Evolutionary conservation across 148 eudicot species (phyloP).

Genomic region (Fagopyrum homotropicum): DNA sequence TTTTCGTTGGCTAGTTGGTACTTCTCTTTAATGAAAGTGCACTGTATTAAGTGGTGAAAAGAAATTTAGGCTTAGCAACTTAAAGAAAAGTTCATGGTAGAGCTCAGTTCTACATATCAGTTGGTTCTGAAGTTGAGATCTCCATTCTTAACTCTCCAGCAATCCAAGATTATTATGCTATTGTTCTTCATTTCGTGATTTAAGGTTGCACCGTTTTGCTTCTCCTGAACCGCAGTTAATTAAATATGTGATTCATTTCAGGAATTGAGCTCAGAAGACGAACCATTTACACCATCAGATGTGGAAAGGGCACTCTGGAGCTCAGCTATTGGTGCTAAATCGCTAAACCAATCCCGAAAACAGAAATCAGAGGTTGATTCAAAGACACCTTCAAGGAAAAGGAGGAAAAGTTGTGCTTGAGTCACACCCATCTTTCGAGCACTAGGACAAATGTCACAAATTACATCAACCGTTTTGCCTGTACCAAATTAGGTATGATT

Average conservation of each 20-base stretch:
- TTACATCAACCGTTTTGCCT: neutral
- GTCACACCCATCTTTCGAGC: neutral
- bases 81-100: neutral
- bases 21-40: too few species aligned
- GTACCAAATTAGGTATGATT: neutral
- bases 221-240: neutral
- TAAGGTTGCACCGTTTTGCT: neutral
- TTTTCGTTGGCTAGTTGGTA: neutral
- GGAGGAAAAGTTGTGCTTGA: slow-evolving; percentile 34
- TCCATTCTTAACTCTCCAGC: neutral
- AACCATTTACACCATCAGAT: slow-evolving; percentile 68
- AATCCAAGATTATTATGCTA: neutral
- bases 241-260: slow-evolving; percentile 6
- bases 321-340: slow-evolving; percentile 48
- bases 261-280: slow-evolving; percentile 56
- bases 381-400: slow-evolving; percentile 32
- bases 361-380: slow-evolving; percentile 22
- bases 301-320: slow-evolving; percentile 92
- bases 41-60: too few species aligned
- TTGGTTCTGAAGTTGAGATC: too few species aligned
- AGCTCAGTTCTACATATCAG: too few species aligned
- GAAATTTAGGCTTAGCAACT: too few species aligned
- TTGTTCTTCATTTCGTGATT: neutral
- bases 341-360: slow-evolving; percentile 18
- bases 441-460: neutral